Evolutionary conservation across 768 basidiomycete species (phyloP).

Genomic region (Auriscalpium vulgare): DNA sequence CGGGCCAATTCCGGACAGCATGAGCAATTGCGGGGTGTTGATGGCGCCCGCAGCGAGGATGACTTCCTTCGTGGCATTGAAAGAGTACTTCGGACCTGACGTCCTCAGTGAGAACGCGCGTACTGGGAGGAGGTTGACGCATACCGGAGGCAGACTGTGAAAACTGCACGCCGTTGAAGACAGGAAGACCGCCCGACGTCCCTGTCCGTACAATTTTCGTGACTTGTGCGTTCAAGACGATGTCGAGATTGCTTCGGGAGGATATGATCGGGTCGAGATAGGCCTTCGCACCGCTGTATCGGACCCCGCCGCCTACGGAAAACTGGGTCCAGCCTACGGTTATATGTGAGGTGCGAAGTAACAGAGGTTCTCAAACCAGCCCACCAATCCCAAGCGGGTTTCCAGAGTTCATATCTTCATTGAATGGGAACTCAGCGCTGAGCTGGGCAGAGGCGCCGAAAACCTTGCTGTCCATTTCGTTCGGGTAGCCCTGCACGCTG

Average conservation of each 20-base stretch:
- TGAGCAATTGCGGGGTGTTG: background rate
- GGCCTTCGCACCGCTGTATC: background rate
- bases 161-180: constrained; percentile 2
- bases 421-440: constrained; percentile 19
- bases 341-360: too few relatives aligned
- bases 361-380: background rate
- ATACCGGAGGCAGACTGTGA: background rate
- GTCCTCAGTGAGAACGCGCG: background rate
- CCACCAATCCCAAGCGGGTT: constrained; percentile 18
- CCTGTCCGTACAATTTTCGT: constrained; percentile 1
- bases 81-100: background rate
- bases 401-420: constrained; percentile 18
- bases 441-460: constrained; percentile 11
- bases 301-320: background rate
- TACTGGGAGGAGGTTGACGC: background rate
- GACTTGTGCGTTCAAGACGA: constrained; percentile 1
- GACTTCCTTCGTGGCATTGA: constrained; percentile 1
- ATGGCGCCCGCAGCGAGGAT: constrained; percentile 1
- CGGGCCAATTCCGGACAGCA: constrained; percentile 3
- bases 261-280: background rate
- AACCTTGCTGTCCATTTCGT: background rate
- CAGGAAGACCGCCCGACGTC: background rate
- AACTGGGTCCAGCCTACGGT: background rate
- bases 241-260: background rate
- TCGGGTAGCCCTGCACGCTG: constrained; percentile 11